Base-by-base conservation (phyloP, 495 filamentous ascomycete genomes). In the Monascus purpureus region DNA sequence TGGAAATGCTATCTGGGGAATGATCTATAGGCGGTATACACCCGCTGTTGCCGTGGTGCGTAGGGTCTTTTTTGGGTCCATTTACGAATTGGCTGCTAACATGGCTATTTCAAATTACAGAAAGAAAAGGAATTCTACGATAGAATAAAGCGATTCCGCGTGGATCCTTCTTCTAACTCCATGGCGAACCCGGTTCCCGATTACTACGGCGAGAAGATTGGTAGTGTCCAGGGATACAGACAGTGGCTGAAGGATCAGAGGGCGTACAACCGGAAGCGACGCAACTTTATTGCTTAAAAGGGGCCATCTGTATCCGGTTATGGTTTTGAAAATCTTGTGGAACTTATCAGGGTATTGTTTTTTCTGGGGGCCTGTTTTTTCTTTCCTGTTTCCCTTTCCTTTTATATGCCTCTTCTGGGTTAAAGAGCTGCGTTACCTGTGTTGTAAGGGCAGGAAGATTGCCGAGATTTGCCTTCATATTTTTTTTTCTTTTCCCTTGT, bases 171-270 rank as follows among this genome's bases (percentile, higher is more conserved):
- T 0, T 64, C 66, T 11, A 74, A 75, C 40, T 75, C 70, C 4
- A 65, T 73, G 36, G 55, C 69, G 27, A 84, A 84, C 49, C 78
- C 78, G 0, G 77, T 88, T 11, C 73, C 73, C 3, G 74, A 79
- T 41, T 79, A 77, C 49, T 71, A 71, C 32, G 67, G 90, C 31
- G 90, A 97, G 67, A 95, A 93, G 70, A 93, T 97, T 51, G 80
- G 78, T 11, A 92, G 83, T 41, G 82, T 97, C 23, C 70, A 73
- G 36, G 86, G 80, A 30, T 97, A 95, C 47, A 59, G 92, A 42
- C 76, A 80, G 52, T 97, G 90, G 90, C 58, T 97, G 50, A 94
- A 88, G 65, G 90, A 97, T 52, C 92, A 96, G 66, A 58, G 87
- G 29, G 85, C 86, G n/a, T 97, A 90, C 56, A 93, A 93, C 61